Conservation (phyloP, 257 asterid species). For the Solanum peruvianum region DNA sequence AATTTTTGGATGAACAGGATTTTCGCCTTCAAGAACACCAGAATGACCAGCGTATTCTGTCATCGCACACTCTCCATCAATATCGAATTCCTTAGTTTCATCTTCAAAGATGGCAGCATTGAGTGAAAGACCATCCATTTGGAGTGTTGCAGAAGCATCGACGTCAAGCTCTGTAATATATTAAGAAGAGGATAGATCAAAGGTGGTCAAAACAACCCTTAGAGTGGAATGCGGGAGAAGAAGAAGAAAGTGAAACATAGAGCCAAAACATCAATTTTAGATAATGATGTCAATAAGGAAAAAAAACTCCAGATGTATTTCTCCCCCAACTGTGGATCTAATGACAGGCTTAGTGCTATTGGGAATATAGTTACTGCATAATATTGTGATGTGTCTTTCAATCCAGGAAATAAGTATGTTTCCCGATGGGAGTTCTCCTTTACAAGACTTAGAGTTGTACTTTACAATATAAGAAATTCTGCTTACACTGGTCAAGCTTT, state of each 20-base stretch:
- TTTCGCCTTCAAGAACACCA: constrained; percentile 34
- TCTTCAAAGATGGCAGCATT: constrained; percentile 30
- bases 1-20: constrained; percentile 47
- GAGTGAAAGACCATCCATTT: constrained; percentile 33
- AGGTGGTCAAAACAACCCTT: background rate
- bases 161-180: background rate
- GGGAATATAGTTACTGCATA: background rate
- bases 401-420: background rate
- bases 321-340: background rate
- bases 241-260: background rate
- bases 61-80: constrained; percentile 43
- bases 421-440: background rate
- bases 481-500: background rate
- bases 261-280: background rate
- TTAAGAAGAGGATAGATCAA: background rate
- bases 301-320: background rate
- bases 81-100: constrained; percentile 32
- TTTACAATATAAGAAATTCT: background rate
- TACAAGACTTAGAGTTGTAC: background rate
- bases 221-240: background rate
- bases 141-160: background rate
- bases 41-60: constrained; percentile 35
- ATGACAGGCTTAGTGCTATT: background rate
- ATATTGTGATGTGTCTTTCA: background rate
- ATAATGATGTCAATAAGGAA: background rate